A percentile compares a stretch with the other conserved stretches of the same genome.
Evolutionary conservation across 2,329 filamentous ascomycete genomes (phyloP).

Genomic region (Colletotrichum sublineola): DNA sequence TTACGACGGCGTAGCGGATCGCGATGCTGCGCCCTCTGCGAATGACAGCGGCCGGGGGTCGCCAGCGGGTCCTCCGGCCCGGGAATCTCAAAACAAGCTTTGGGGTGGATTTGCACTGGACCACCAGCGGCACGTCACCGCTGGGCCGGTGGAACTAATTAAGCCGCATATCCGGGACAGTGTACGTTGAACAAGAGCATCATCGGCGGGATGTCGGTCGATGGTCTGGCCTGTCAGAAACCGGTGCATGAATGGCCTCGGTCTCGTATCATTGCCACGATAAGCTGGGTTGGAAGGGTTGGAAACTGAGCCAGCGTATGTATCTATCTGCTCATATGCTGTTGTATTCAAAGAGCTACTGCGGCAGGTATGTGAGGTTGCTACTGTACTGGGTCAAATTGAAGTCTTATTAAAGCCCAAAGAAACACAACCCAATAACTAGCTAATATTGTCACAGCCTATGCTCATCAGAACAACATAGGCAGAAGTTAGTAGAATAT

Average conservation of each 20-base stretch:
- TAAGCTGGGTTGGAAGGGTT: background rate
- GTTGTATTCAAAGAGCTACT: background rate
- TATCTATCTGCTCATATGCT: background rate
- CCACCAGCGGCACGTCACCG: background rate
- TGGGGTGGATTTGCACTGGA: background rate
- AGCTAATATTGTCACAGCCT: no score
- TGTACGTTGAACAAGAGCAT: background rate
- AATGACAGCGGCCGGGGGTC: background rate
- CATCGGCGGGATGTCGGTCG: background rate
- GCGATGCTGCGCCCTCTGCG: background rate
- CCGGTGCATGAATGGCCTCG: background rate
- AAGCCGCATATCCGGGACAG: background rate
- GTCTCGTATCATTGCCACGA: background rate
- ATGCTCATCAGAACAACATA: no score
- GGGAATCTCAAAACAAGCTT: background rate
- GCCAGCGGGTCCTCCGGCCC: background rate
- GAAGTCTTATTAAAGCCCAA: no score
- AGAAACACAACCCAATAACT: no score
- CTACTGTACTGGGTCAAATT: no score
- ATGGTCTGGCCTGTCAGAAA: no score
- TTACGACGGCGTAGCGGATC: background rate
- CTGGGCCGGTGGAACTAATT: background rate
- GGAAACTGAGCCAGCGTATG: background rate
- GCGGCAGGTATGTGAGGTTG: no score
- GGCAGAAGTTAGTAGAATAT: no score